A percentile compares a stretch with the other conserved stretches of the same genome.
These are phyloP conservation scores for Vitis cinerea DNA, from an alignment of 164 flowering plant genomes.

Conservation along the genomic window DNA sequence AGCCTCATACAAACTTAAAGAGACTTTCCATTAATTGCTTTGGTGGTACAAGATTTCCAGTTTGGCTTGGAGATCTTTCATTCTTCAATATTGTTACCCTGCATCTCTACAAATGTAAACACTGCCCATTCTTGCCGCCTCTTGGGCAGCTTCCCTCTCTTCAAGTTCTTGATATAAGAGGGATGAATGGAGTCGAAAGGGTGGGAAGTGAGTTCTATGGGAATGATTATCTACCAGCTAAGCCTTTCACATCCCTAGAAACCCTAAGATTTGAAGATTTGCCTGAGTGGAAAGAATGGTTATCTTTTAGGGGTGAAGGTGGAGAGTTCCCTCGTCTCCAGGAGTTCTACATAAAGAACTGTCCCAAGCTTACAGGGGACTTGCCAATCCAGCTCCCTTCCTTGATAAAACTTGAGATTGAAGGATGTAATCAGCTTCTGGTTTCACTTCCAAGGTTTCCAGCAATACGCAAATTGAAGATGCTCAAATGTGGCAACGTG, in stretches of 20 bases:
- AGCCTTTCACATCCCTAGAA: conserved; percentile 8
- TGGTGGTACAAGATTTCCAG: conserved; percentile 18
- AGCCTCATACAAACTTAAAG: conserved; percentile 14
- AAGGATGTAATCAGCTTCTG: no score
- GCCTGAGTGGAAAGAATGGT: conserved; percentile 19
- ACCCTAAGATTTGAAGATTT: conserved; percentile 5
- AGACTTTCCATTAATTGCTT: conserved; percentile 1
- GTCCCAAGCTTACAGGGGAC: conserved; percentile 1
- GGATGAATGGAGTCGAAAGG: neutral
- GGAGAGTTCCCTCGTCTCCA: conserved; percentile 13
- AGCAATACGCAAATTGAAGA: no score
- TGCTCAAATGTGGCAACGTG: no score
- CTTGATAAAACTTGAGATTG: no score
- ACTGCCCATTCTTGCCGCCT: conserved; percentile 9
- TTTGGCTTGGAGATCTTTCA: conserved; percentile 14
- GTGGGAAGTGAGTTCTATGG: conserved; percentile 16
- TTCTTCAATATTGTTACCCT: neutral
- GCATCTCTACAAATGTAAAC: neutral
- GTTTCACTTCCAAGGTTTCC: no score
- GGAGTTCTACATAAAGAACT: conserved; percentile 2
- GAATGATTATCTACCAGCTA: neutral
- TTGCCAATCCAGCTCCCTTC: neutral
- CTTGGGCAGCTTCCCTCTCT: conserved; percentile 18
- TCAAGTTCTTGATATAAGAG: conserved; percentile 2
- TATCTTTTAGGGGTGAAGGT: neutral